Conservation (phyloP, 1,139 yeast species). For the Suhomyces bokatorum region DNA sequence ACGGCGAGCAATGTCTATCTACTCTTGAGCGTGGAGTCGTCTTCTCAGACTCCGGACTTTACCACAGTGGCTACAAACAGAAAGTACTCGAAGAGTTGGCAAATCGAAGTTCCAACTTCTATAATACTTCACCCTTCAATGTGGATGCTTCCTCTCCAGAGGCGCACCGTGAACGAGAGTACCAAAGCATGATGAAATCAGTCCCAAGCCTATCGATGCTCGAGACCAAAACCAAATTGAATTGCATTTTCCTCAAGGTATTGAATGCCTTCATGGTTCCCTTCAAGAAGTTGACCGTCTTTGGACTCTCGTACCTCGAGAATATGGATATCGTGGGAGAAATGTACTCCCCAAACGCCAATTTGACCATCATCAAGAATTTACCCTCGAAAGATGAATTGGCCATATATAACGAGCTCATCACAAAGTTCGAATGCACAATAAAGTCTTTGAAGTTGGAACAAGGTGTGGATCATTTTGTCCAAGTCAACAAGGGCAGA, state of each 20-base stretch:
- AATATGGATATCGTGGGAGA: constrained; percentile 33
- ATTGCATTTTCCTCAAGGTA: constrained; percentile 37
- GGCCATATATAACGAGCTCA: constrained; percentile 29
- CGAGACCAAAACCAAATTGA: constrained; percentile 33
- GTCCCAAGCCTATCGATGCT: constrained; percentile 36
- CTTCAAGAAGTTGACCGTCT: constrained; percentile 34
- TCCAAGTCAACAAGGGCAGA: constrained; percentile 14
- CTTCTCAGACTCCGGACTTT: constrained; percentile 23
- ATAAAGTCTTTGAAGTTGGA: constrained; percentile 23
- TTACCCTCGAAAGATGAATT: constrained; percentile 37
- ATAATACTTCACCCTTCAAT: constrained; percentile 33
- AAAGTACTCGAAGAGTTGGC: constrained; percentile 8
- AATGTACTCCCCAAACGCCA: constrained; percentile 16
- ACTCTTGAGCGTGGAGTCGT: constrained; percentile 36
- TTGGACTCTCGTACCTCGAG: constrained; percentile 29
- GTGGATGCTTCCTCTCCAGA: constrained; percentile 12
- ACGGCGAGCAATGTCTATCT: constrained; percentile 30
- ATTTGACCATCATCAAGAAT: constrained; percentile 18
- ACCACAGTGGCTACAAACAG: constrained; percentile 37
- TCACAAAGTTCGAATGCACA: constrained; percentile 33
- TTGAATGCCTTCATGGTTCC: constrained; percentile 33
- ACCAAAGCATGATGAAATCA: constrained; percentile 27
- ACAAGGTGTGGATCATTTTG: constrained; percentile 7
- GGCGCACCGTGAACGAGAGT: constrained; percentile 24
- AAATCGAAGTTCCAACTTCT: constrained; percentile 23